Conservation (phyloP, 371 early-diverging fungal species). For the Mucor velutinosus region DNA sequence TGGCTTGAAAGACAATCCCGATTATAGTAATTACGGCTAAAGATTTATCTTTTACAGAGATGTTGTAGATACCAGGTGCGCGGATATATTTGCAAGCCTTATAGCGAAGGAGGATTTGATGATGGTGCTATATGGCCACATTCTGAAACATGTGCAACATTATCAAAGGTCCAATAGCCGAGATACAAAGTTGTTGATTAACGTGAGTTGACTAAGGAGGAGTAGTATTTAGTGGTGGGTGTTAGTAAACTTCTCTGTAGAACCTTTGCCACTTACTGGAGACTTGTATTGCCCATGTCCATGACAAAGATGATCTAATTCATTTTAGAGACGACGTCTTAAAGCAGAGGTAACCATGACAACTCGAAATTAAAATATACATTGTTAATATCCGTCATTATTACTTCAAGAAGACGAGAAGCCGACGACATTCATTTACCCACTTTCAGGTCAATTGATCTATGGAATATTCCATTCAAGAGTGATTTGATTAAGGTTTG, state of each 20-base stretch:
- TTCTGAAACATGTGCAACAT: conserved; percentile 17
- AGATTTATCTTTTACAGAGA: conserved; percentile 13
- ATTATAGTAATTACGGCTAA: not conserved
- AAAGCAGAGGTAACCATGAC: not conserved
- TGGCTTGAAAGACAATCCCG: not conserved
- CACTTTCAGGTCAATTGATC: not conserved
- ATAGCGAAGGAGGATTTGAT: conserved; percentile 17
- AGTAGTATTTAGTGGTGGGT: not conserved
- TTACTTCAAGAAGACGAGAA: not conserved
- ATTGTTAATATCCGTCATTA: not conserved
- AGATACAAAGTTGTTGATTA: not conserved
- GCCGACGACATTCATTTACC: conserved; percentile 4
- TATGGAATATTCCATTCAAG: conserved; percentile 19
- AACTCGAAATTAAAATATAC: not conserved
- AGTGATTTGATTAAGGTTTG: conserved; percentile 6
- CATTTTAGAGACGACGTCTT: conserved; percentile 1
- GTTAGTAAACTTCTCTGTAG: not conserved
- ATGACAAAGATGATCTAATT: not conserved
- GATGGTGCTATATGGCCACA: not conserved
- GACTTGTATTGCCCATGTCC: not conserved
- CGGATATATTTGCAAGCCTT: conserved; percentile 12
- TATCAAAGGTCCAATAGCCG: not conserved
- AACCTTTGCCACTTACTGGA: not conserved
- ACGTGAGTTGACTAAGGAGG: not conserved
- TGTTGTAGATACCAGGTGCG: conserved; percentile 9